These are phyloP conservation scores for Phyllosticta paracitricarpa DNA, from an alignment of 2,329 filamentous ascomycete species.

Conservation along the genomic window DNA sequence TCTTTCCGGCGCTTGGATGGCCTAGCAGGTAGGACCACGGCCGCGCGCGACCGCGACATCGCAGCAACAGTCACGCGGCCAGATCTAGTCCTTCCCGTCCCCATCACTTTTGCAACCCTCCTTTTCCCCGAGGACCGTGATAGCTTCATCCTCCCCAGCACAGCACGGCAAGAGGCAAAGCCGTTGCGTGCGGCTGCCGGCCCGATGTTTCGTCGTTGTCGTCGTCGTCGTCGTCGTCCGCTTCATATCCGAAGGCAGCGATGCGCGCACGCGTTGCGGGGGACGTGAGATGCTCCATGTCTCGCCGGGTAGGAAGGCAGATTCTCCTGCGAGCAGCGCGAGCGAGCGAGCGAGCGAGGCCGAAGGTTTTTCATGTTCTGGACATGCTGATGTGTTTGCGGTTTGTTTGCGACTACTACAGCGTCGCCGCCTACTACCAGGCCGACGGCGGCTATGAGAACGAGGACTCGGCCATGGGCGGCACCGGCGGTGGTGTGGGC, in stretches of 20 bases:
- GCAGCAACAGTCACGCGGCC: not conserved
- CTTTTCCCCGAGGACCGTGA: not conserved
- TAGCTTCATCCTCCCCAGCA: not conserved
- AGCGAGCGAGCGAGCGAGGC: too few relatives aligned
- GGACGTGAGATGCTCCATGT: not conserved
- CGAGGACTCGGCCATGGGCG: not conserved
- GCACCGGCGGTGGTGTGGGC: not conserved
- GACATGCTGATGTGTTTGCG: too few relatives aligned
- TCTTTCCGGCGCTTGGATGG: not conserved
- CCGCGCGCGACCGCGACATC: not conserved
- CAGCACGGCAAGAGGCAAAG: not conserved
- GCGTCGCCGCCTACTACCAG: constrained; percentile 5
- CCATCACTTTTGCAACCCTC: not conserved
- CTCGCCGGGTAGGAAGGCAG: too few relatives aligned
- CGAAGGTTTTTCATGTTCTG: too few relatives aligned
- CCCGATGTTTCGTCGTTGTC: not conserved
- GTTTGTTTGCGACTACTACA: not conserved
- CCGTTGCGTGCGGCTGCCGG: not conserved
- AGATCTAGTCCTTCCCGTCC: too few relatives aligned
- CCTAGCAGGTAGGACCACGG: not conserved
- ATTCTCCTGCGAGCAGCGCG: too few relatives aligned
- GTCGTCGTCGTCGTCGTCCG: not conserved
- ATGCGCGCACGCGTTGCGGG: not conserved
- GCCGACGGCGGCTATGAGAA: constrained; percentile 6
- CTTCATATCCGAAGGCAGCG: not conserved